Evolutionary conservation across 768 basidiomycete genomes (phyloP).

Genomic region (Pisolithus sp.): DNA sequence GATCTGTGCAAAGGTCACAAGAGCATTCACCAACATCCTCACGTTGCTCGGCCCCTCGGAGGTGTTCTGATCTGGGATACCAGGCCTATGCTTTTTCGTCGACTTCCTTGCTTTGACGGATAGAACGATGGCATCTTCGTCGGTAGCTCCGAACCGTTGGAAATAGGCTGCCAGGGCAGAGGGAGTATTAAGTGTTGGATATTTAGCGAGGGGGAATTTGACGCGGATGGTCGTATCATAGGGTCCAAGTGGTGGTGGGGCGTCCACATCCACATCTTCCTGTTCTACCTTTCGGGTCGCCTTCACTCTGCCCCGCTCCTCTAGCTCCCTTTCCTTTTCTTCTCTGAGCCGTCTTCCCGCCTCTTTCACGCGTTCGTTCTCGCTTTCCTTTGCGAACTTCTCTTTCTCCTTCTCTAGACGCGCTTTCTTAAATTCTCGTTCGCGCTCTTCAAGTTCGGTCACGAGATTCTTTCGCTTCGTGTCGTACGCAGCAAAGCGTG

Average conservation of each 20-base stretch:
- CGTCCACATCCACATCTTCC: constrained; percentile 35
- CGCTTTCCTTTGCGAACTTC: constrained; percentile 45
- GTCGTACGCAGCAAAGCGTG: constrained; percentile 66
- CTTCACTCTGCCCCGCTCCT: constrained; percentile 36
- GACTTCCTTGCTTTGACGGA: constrained; percentile 54
- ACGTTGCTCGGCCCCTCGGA: constrained; percentile 35
- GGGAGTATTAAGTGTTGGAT: constrained; percentile 28
- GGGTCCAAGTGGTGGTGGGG: constrained; percentile 55
- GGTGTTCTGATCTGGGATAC: not conserved
- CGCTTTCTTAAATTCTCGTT: constrained; percentile 70
- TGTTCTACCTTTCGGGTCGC: constrained; percentile 19
- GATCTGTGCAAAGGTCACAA: constrained; percentile 72
- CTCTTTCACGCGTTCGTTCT: constrained; percentile 70
- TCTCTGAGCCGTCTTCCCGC: constrained; percentile 64
- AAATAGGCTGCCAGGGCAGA: constrained; percentile 36
- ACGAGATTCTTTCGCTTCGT: constrained; percentile 67
- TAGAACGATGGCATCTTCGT: constrained; percentile 59
- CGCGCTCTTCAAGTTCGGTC: constrained; percentile 74
- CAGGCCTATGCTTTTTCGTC: constrained; percentile 33
- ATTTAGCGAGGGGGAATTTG: constrained; percentile 56
- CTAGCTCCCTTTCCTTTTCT: constrained; percentile 52
- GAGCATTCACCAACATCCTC: constrained; percentile 57
- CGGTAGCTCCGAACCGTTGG: constrained; percentile 54
- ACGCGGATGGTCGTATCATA: constrained; percentile 73
- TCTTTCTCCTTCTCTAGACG: constrained; percentile 56